These are phyloP conservation scores for Lichina pygmaea DNA, from an alignment of 495 filamentous ascomycete species.

Conservation along the genomic window DNA sequence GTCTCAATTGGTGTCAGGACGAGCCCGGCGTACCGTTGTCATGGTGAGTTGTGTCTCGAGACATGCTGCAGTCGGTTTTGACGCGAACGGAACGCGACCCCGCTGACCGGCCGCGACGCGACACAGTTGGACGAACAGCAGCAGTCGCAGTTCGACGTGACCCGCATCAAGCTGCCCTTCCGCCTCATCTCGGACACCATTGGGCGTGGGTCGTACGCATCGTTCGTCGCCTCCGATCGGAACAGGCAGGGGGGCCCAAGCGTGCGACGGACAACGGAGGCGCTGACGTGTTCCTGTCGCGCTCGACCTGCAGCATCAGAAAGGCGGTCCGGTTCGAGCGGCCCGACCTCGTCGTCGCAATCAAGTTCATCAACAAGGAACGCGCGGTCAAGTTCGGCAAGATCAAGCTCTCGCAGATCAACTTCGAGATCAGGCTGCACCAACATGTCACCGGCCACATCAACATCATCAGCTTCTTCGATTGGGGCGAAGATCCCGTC, in stretches of 20 bases:
- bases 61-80: too few relatives aligned
- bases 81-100: too few relatives aligned
- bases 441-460: slow-evolving; percentile 62
- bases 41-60: too few relatives aligned
- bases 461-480: slow-evolving; percentile 83
- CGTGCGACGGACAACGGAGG: too few relatives aligned
- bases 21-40: too few relatives aligned
- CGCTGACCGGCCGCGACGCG: too few relatives aligned
- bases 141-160: slow-evolving; percentile 62
- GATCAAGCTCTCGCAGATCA: slow-evolving; percentile 65
- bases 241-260: too few relatives aligned
- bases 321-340: slow-evolving; percentile 56
- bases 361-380: slow-evolving; percentile 95
- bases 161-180: slow-evolving; percentile 35
- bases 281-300: too few relatives aligned
- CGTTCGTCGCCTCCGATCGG: slow-evolving; percentile 25
- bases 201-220: slow-evolving; percentile 87
- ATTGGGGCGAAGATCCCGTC: slow-evolving; percentile 56
- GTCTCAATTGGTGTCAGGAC: too few relatives aligned
- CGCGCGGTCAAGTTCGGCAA: slow-evolving; percentile 74
- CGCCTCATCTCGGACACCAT: slow-evolving; percentile 89
- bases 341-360: slow-evolving; percentile 49
- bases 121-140: too few relatives aligned
- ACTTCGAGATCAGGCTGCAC: slow-evolving; percentile 73
- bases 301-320: slow-evolving; percentile 27